Base-by-base conservation (phyloP, 192 early-diverging fungal genomes). In the Chytriomyces confervae region DNA sequence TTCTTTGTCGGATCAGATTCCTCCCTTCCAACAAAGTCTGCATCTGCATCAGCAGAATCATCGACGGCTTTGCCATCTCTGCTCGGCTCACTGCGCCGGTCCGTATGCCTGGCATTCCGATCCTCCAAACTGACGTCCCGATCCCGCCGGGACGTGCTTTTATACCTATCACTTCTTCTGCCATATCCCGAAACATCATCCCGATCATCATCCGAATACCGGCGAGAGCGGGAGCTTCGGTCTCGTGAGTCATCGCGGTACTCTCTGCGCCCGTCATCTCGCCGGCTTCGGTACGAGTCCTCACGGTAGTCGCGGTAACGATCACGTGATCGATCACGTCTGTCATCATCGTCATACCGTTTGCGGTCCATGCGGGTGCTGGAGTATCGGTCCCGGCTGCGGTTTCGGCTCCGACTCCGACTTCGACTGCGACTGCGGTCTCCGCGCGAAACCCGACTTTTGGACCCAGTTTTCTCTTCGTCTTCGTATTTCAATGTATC, bases 371-470 rank as follows among this genome's bases (percentile, higher is more conserved):
- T 13, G 53, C 53, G 53, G 0, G 36, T 36, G 53, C 20, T 57
- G 53, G 53, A 4, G 53, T 57, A 18, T 10, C 50, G 36, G 6
- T 79, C 77, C 43, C 79, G 57, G 79, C 78, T 77, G 16, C 75
- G 78, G 45, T 70, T 78, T 24, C 70, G 71, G 45, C 71, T 45
- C 66, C 77, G 76, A 23, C 63, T 11, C 6, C 61, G 36, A 69
- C 73, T 78, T 20, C 23, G 36, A 36, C 36, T 36, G 1, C 36
- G 36, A 36, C 36, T 36, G 36, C 36, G 36, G 36, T 36, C 36
- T 36, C 36, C 4, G 2, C 36, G 36, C 36, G 36, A 36, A 36
- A 4, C 36, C 36, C 36, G 36, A 36, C 36, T 36, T 36, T 36
- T 36, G 36, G 36, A 36, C 69, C 16, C 47, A 47, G 29, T 45